Base-by-base conservation (phyloP, 768 basidiomycete species). In the Mycena epipterygia region DNA sequence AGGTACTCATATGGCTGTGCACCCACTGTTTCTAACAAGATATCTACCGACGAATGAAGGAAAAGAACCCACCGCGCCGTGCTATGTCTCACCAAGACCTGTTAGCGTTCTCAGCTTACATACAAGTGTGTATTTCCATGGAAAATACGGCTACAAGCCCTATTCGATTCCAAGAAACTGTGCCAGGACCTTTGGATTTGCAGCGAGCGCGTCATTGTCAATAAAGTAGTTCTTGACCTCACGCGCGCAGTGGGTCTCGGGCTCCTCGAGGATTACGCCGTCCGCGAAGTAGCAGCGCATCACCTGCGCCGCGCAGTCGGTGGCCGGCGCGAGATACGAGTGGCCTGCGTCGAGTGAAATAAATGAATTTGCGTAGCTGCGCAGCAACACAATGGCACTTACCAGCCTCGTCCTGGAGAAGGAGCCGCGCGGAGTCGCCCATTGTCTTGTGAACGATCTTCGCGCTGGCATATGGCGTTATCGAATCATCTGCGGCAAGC, bases 381-480 rank as follows among this genome's bases (percentile, higher is more conserved):
- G 13, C 46, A 19, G 46, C 23, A 8, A 7, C 7, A 21, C 46
- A 37, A 27, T 4, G 37, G 14, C 13, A 21, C 72, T 59, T 39
- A 69, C 72, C 68, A 2, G 60, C 59, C 3, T 61, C 17, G 27
- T 59, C 72, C 58, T 70, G 72, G 12, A 73, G 42, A 12, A 73
- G 39, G 27, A 73, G 72, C 9, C 72, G 64, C 6, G 72, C 42
- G 17, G 72, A 73, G 49, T 61, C 37, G n/a, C 72, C 70, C 70
- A 71, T 73, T 7, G 61, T 70, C 2, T 70, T 42, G 1, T 52
- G 53, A 2, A 73, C 68, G 27, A 70, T 63, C 30, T 73, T 70
- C 9, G 60, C 68, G 9, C 41, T 42, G 2, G 51, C 51, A 37
- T 73, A 67, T 5, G 72, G 72, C 19, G 72, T 73, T 44, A 73